A percentile compares a stretch with the other conserved stretches of the same genome.
Conservation (phyloP, 345 rosid species). For the Brassica cretica region DNA sequence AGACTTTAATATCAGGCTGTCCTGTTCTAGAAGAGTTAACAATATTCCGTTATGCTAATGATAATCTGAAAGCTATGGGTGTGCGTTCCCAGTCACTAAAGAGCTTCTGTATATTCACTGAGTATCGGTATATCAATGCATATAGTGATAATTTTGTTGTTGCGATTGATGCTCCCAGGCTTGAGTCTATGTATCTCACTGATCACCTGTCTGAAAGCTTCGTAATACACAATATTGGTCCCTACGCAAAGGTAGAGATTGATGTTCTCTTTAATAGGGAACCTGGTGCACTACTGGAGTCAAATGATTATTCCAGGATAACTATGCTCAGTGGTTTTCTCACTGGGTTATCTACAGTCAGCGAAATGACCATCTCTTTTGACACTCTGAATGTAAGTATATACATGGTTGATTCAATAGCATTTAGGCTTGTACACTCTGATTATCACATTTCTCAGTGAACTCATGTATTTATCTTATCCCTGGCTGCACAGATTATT, state of each 20-base stretch:
- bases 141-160: too few species aligned
- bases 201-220: conserved; percentile 34
- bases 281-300: neutral
- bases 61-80: conserved; percentile 16
- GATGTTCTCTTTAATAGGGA: conserved; percentile 25
- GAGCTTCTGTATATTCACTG: too few species aligned
- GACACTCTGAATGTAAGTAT: conserved; percentile 8
- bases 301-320: conserved; percentile 17
- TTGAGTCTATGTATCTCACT: conserved; percentile 20
- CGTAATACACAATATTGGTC: conserved; percentile 19
- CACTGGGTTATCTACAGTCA: conserved; percentile 11
- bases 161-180: conserved; percentile 31
- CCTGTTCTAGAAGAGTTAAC: conserved; percentile 30
- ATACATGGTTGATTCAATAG: conserved; percentile 1
- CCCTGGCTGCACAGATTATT: conserved; percentile 18
- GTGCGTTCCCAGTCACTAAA: conserved; percentile 31
- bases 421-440: neutral
- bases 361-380: conserved; percentile 21
- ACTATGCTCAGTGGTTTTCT: conserved; percentile 27
- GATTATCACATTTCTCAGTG: neutral
- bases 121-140: too few species aligned
- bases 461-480: neutral
- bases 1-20: conserved; percentile 24
- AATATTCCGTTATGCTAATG: conserved; percentile 12
- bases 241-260: conserved; percentile 27